Conservation (phyloP, 305 asterid genomes). For the Salvia sclarea region DNA sequence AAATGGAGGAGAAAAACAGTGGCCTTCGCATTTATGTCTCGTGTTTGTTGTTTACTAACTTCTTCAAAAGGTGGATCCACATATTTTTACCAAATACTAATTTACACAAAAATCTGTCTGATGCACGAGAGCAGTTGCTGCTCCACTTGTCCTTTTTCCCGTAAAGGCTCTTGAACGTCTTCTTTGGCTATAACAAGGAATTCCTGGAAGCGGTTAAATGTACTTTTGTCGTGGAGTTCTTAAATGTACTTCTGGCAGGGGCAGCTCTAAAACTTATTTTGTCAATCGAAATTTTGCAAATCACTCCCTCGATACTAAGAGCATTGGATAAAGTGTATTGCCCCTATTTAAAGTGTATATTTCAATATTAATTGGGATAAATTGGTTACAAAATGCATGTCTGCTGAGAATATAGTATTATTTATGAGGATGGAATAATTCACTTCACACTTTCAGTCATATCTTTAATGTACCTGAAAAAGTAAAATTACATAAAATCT, state of each 20-base stretch:
- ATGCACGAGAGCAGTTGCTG: background rate
- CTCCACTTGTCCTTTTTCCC: constrained; percentile 8
- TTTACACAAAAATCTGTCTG: background rate
- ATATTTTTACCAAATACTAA: background rate
- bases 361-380: background rate
- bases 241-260: background rate
- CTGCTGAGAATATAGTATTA: background rate
- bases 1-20: constrained; percentile 13
- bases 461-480: background rate
- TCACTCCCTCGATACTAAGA: background rate
- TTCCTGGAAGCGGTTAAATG: background rate
- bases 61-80: background rate
- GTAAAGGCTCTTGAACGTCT: background rate
- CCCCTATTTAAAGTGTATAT: background rate
- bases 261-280: background rate
- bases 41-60: constrained; percentile 2
- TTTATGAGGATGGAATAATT: background rate
- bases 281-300: constrained; percentile 9
- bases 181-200: constrained; percentile 8
- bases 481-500: background rate
- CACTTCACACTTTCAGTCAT: too few relatives aligned
- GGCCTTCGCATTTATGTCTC: constrained; percentile 1
- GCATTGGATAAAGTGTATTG: background rate
- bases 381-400: background rate
- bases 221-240: background rate